Evolutionary conservation across 441 rosid species (phyloP), one percentile per base, ranked within the genome.

Genomic region (Eruca vesicaria): DNA sequence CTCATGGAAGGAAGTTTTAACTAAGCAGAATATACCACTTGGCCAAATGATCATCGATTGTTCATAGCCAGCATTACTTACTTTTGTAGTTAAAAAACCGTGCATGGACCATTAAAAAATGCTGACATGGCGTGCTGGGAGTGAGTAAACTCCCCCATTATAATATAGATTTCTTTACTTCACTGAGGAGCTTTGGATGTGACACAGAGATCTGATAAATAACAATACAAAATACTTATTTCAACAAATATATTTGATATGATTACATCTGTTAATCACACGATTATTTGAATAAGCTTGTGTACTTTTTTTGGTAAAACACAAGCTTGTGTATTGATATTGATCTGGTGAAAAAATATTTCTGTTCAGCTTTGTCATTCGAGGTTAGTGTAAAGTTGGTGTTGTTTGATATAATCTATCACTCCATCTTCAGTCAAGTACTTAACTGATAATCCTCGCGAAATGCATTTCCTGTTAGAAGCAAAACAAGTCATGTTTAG

Each of bases 401-500:
- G 85, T 43, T 82, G 82, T 82, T 59, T 82, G 68, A 88, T 86
- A 79, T 90, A 86, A 53, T 82, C 82, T n/a, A 89, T 86, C 12
- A 92, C 96, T 71, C 82, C 86, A 75, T 95, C 97, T 21, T 70
- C 78, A 7, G 92, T 92, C 73, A 95, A 82, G 83, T 91, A 92
- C 59, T 86, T 92, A 55, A 95, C 80, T 2, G 98, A 90, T 72
- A 89, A 72, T 23, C 99, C 93, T 80, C 85, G 80, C 4, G 87
- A 81, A 73, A 88, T 84, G 83, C 97, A 89, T 69, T 86, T 88
- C 91, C 97, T 94, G 86, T 18, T 80, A 76, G 53, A 70, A 71
- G 55, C 26, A 57, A n/a, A 68, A n/a, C n/a, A 2, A 73, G 3
- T 58, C 53, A 9, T 43, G 67, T 59, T 1, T 2, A 62, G 18